These are phyloP conservation scores for Pterulicium gracile DNA, from an alignment of 1,284 basidiomycete species.

Conservation along the genomic window DNA sequence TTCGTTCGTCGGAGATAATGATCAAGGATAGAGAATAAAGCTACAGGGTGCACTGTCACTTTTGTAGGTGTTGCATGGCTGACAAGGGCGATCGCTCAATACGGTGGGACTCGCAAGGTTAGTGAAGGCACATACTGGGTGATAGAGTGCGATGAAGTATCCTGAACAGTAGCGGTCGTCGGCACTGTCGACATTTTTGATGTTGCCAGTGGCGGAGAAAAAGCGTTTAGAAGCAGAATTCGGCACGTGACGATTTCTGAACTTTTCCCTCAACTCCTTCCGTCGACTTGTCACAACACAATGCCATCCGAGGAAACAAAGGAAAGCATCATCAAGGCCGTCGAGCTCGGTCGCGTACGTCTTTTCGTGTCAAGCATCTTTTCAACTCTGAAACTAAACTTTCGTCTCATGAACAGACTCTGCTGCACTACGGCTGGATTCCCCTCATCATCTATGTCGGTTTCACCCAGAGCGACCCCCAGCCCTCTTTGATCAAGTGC, in stretches of 20 bases:
- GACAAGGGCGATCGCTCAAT: conserved; percentile 16
- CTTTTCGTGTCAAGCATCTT: conserved; percentile 6
- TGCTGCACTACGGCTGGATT: conserved; percentile 89
- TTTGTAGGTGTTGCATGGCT: conserved; percentile 63
- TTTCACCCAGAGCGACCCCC: conserved; percentile 80
- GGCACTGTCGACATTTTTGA: not conserved
- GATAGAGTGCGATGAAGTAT: not conserved
- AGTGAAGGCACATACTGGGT: too few relatives aligned
- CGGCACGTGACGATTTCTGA: conserved; percentile 1
- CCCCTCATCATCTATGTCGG: conserved; percentile 91
- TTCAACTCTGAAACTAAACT: conserved; percentile 6
- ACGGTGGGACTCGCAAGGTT: conserved; percentile 6
- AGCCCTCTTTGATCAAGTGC: conserved; percentile 93
- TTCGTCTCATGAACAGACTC: conserved; percentile 41
- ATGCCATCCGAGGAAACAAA: conserved; percentile 86
- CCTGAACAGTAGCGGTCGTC: conserved; percentile 3
- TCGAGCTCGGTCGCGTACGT: conserved; percentile 73
- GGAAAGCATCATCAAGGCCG: conserved; percentile 71
- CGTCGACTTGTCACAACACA: conserved; percentile 12
- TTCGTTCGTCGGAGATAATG: conserved; percentile 89
- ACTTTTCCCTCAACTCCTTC: not conserved
- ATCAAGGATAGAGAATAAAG: conserved; percentile 92
- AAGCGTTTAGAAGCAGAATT: conserved; percentile 7
- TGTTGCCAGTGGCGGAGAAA: too few relatives aligned
- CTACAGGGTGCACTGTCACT: conserved; percentile 84